Percentiles rank a stretch among this genome's conserved stretches.
These are phyloP conservation scores for Xylariaceae sp. DNA, from an alignment of 2,329 filamentous ascomycete genomes.

Conservation along the genomic window DNA sequence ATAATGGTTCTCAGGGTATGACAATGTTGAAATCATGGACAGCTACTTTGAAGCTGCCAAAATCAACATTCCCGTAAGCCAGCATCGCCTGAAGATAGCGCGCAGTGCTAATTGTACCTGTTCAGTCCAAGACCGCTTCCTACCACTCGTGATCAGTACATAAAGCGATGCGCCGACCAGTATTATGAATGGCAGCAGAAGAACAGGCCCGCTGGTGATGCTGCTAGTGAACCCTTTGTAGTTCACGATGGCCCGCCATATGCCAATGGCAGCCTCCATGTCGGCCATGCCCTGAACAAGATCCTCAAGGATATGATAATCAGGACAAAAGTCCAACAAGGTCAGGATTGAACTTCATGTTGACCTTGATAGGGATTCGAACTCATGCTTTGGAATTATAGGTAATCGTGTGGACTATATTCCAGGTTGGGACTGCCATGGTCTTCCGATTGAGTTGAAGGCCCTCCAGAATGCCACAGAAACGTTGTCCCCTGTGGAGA, in stretches of 20 bases:
- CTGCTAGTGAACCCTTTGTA: conserved; percentile 59
- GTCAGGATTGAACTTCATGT: conserved; percentile 18
- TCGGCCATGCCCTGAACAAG: conserved; percentile 95
- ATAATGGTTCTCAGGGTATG: conserved; percentile 22
- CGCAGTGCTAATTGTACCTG: conserved; percentile 19
- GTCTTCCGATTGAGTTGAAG: conserved; percentile 94
- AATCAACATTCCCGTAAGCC: conserved; percentile 64
- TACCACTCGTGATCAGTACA: conserved; percentile 51
- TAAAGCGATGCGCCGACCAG: conserved; percentile 75
- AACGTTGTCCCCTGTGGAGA: conserved; percentile 47
- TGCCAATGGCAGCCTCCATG: conserved; percentile 85
- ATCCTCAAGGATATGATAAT: conserved; percentile 92
- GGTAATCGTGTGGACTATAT: conserved; percentile 70
- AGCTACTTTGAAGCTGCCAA: conserved; percentile 69
- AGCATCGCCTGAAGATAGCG: neutral
- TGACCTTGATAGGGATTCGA: neutral
- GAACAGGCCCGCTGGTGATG: conserved; percentile 46
- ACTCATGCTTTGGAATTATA: conserved; percentile 20
- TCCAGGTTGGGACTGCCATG: conserved; percentile 97
- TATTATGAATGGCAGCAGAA: conserved; percentile 81
- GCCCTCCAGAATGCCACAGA: conserved; percentile 57
- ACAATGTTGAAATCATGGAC: conserved; percentile 60
- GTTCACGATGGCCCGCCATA: conserved; percentile 96
- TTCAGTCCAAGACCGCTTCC: conserved; percentile 48
- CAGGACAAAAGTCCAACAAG: conserved; percentile 72